Evolutionary conservation across 179 eudicot species (phyloP), one percentile per base, ranked within the genome.

Genomic region (Vitellaria paradoxa): DNA sequence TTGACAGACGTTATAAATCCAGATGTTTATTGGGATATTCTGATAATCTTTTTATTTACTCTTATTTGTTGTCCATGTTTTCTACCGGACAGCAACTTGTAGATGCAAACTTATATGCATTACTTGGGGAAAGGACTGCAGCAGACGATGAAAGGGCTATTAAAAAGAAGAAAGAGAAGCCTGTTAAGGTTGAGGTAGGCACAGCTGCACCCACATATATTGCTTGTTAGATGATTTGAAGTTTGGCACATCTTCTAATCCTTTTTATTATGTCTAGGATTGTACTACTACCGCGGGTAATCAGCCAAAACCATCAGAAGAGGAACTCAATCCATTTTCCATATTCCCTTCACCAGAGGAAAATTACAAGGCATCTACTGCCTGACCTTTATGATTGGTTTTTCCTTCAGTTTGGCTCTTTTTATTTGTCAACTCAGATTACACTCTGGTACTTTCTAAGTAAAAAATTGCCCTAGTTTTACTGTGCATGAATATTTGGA

Each of bases 271-370:
- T 79, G 15, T 78, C 69, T 80, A 93, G 98, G 99, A 84, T 53
- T 76, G 77, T 53, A 82, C 78, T 79, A 75, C 73, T 69, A 79
- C 76, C 53, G 88, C 74, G 71, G 88, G 85, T 73, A 53, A 81
- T 40, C 75, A 87, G 46, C 83, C 85, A 59, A 85, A 83, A 81
- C 94, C 88, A 77, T 65, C 93, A 73, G 98, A 96, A 87, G 99
- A 95, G 77, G 99, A 96, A 82, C 79, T 89, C 75, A 91, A 96
- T 72, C 99, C 99, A 7, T 93, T 82, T 79, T 78, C 81, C 73
- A 88, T 96, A 82, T 93, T 96, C 76, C 98, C 98, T 66, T 81
- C 96, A n/a, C 99, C 98, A 18, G 87, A 86, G 69, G 96, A 89
- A 60, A 96, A 96, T 80, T 83, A 84, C 65, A 91, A 93, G 98